phyloP scores from a whole-genome alignment of 305 asterid genomes.

The Solanum chacoense region DNA sequence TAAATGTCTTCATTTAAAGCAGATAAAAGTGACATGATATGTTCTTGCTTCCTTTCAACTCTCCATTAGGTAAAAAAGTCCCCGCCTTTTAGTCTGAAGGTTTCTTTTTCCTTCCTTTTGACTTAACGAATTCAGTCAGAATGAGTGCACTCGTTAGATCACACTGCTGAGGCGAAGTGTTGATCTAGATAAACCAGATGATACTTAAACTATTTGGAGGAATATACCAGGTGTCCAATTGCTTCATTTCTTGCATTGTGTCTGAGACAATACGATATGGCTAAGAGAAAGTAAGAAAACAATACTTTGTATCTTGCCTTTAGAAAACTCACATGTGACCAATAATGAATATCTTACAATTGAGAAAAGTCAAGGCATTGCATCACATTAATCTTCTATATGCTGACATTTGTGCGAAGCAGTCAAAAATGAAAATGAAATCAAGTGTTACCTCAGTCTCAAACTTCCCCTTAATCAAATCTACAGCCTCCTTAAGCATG shows the following conservation, averaged over 20 bases:
- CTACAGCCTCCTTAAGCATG: slow-evolving; percentile 84
- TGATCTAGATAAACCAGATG: neutral
- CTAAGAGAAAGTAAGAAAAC: neutral
- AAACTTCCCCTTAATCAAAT: slow-evolving; percentile 57
- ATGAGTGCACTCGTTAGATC: neutral
- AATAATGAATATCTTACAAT: neutral
- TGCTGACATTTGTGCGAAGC: neutral
- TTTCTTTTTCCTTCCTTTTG: neutral
- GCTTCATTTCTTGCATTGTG: neutral
- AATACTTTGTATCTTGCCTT: neutral
- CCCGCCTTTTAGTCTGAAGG: neutral
- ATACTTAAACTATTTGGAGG: neutral
- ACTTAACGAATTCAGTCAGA: neutral
- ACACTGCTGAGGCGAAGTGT: neutral
- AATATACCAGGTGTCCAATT: neutral
- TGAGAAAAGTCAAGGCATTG: neutral
- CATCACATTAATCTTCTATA: neutral
- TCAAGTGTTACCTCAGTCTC: slow-evolving; percentile 68
- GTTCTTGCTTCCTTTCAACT: neutral
- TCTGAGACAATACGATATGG: neutral
- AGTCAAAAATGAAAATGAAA: neutral
- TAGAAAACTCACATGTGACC: neutral
- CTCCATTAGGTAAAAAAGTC: neutral
- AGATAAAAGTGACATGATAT: neutral
- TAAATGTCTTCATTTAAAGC: neutral